Evolutionary conservation across 768 basidiomycete genomes (phyloP).

Genomic region (Lyophyllum shimeji): DNA sequence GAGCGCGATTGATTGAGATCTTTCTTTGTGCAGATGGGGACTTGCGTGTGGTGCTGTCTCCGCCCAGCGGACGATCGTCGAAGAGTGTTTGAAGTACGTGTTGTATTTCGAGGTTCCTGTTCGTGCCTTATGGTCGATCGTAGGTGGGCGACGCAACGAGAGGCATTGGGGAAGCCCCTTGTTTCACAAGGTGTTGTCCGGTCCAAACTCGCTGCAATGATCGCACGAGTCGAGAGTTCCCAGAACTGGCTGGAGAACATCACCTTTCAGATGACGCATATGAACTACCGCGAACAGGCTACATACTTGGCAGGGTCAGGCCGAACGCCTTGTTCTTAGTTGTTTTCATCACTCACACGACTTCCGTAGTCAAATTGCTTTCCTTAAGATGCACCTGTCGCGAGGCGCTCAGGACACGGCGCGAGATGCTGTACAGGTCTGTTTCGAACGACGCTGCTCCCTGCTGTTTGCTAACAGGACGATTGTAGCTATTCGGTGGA

Average conservation of each 20-base stretch:
- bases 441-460: not conserved
- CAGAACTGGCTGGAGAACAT: slow-evolving; percentile 83
- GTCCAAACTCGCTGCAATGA: slow-evolving; percentile 85
- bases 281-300: slow-evolving; percentile 79
- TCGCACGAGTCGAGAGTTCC: slow-evolving; percentile 60
- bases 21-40: slow-evolving; percentile 12
- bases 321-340: not conserved
- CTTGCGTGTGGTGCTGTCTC: slow-evolving; percentile 14
- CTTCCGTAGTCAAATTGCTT: slow-evolving; percentile 55
- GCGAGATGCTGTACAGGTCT: slow-evolving; percentile 41
- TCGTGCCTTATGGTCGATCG: not conserved
- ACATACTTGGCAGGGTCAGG: slow-evolving; percentile 66
- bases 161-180: slow-evolving; percentile 87
- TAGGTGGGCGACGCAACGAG: slow-evolving; percentile 83
- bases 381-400: slow-evolving; percentile 71
- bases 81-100: slow-evolving; percentile 79
- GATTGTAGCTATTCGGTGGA: slow-evolving; percentile 79
- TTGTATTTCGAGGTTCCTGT: not conserved
- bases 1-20: not conserved
- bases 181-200: slow-evolving; percentile 84
- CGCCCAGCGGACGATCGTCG: slow-evolving; percentile 56
- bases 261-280: slow-evolving; percentile 84
- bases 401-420: slow-evolving; percentile 63
- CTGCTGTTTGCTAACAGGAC: slow-evolving; percentile 20
- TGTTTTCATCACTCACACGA: not conserved